phyloP scores from a whole-genome alignment of 2,329 filamentous ascomycete species.

The Microdochium bolleyi region DNA sequence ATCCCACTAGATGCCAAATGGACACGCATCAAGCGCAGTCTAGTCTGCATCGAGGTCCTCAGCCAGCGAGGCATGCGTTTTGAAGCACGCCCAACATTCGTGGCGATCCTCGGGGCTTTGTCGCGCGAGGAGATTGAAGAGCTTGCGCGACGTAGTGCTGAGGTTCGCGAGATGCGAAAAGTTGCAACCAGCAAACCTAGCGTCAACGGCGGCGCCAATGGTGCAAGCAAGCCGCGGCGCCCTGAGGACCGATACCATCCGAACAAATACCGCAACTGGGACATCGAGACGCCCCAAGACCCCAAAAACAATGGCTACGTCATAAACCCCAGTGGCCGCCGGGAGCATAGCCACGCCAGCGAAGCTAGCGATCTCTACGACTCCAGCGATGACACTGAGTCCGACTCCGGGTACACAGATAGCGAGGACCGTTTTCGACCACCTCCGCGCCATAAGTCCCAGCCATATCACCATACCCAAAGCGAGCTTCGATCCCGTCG shows the following conservation, averaged over 20 bases:
- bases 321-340: slow-evolving; percentile 9
- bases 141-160: slow-evolving; percentile 39
- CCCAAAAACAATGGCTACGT: slow-evolving; percentile 10
- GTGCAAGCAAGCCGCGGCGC: slow-evolving; percentile 8
- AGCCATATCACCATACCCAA: slow-evolving; percentile 8
- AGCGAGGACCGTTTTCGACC: slow-evolving; percentile 3
- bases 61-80: slow-evolving; percentile 47
- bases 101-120: slow-evolving; percentile 50
- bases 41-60: slow-evolving; percentile 52
- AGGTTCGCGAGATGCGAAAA: slow-evolving; percentile 29
- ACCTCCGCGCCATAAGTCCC: slow-evolving; percentile 6
- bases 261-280: slow-evolving; percentile 22
- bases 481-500: slow-evolving; percentile 5
- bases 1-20: slow-evolving; percentile 51
- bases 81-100: slow-evolving; percentile 51
- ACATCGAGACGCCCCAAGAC: slow-evolving; percentile 8
- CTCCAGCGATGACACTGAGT: slow-evolving; percentile 12
- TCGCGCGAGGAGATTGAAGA: slow-evolving; percentile 41
- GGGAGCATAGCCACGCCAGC: slow-evolving; percentile 13
- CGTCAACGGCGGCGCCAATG: slow-evolving; percentile 9
- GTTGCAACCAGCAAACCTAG: slow-evolving; percentile 26
- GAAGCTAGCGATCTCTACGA: slow-evolving; percentile 17
- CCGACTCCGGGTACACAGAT: slow-evolving; percentile 1
- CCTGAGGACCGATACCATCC: slow-evolving; percentile 17
- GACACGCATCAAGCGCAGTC: slow-evolving; percentile 47